A percentile compares a stretch with the other conserved stretches of the same genome.
Conservation (phyloP, 2,329 filamentous ascomycete species). For the Aureobasidium lini region DNA sequence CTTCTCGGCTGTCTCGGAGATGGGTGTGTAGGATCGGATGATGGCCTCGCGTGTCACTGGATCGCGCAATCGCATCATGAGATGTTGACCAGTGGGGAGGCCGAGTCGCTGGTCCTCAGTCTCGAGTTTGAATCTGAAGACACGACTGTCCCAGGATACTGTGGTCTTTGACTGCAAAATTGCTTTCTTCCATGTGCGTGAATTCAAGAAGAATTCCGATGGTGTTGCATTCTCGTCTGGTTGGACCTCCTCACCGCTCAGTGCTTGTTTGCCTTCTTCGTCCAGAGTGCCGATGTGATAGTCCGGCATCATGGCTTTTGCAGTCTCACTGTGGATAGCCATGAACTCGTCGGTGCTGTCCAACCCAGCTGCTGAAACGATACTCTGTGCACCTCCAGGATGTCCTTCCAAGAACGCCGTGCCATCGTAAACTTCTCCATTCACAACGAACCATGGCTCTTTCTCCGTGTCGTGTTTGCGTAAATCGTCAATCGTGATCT, state of each 20-base stretch:
- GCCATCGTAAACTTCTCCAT: conserved; percentile 84
- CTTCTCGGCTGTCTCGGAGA: conserved; percentile 54
- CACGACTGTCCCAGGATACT: conserved; percentile 68
- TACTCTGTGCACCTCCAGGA: conserved; percentile 79
- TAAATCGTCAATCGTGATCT: conserved; percentile 65
- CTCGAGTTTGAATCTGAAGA: conserved; percentile 75
- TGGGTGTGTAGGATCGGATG: conserved; percentile 80
- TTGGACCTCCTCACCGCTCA: conserved; percentile 41
- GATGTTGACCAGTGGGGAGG: conserved; percentile 75
- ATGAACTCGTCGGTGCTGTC: conserved; percentile 85
- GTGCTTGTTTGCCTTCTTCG: conserved; percentile 46
- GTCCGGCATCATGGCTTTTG: conserved; percentile 77
- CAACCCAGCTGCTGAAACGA: conserved; percentile 70
- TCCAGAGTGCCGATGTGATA: conserved; percentile 81
- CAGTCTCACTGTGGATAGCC: conserved; percentile 86
- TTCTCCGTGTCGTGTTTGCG: conserved; percentile 57
- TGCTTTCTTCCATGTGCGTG: conserved; percentile 66
- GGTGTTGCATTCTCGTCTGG: conserved; percentile 35
- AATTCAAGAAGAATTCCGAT: conserved; percentile 59
- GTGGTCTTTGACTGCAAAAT: conserved; percentile 59
- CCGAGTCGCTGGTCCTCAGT: conserved; percentile 63
- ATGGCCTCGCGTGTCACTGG: conserved; percentile 63
- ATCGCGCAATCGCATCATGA: conserved; percentile 75
- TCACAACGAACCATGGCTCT: conserved; percentile 79
- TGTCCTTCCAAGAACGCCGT: conserved; percentile 72